Base-by-base conservation (phyloP, 2,329 filamentous ascomycete genomes). In the Lachnellula arida region DNA sequence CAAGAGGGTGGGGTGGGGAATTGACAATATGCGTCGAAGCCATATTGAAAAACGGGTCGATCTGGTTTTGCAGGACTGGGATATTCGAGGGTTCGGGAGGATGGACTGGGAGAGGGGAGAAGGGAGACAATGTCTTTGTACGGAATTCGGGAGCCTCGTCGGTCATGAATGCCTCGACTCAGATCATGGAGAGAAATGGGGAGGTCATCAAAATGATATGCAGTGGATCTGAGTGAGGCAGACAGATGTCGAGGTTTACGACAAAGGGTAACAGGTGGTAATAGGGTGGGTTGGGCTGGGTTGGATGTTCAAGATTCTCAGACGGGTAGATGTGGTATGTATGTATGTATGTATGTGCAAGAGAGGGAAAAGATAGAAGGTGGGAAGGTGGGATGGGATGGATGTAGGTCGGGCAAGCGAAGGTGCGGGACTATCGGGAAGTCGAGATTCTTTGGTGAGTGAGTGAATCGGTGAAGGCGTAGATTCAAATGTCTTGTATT, bases 21-120 rank as follows among this genome's bases (percentile, higher is more conserved):
- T 67, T 57, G 68, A 70, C 67, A 76, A 80, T 75, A 70, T 82
- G 81, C 60, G 78, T 79, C 53, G 83, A 77, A 54, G 83, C 83
- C 70, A 87, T 84, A 73, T 86, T 85, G 76, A 88, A 87, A 64
- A 81, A 75, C 53, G 84, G 83, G 73, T 89, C 85, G 81, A 84
- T 89, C 74, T 88, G 85, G 69, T 86, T 84, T 68, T 85, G 80
- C 67, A 89, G 76, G 53, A 89, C 81, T 56, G 86, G 84, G 57
- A 89, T 87, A 63, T 83, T 86, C 64, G 83, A 79, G 52, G 85
- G 84, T 71, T 86, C 81, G 63, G 85, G 80, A 63, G 85, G 76
- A 72, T 88, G 84, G 65, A 88, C 73, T 63, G 86, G 86, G 65
- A 85, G 84, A 67, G 87, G 87, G 69, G 85, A 88, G 68, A 87